Evolutionary conservation across 257 asterid species (phyloP), one percentile per base, ranked within the genome.

Genomic region (Coffea eugenioides): DNA sequence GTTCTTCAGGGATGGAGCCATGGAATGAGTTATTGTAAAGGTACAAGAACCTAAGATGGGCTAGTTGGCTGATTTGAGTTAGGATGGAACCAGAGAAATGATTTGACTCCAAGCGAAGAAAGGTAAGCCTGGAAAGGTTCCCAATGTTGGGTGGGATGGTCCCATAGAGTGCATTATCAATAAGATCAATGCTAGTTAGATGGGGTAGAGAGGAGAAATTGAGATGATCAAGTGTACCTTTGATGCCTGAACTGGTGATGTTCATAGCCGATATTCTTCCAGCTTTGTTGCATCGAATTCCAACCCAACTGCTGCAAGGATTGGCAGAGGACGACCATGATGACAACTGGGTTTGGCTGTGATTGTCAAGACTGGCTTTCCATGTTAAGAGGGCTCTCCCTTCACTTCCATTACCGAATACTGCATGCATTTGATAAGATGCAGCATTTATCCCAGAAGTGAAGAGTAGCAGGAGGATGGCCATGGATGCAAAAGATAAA

Each of bases 201-300:
- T 78, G 12, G 6, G 75, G 62, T 0, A 80, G 71, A 15, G 73
- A 59, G 25, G 84, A 80, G 69, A 80, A 81, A 54, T 81, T 73
- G n/a, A 84, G 78, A 18, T 59, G 27, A 4, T 64, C n/a, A 52
- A 81, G 83, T 1, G 85, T 74, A 78, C 87, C 85, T 57, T 13
- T 49, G 1, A 81, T 51, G 41, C 79, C 81, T 27, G 39, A 71
- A 41, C 31, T 15, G 1, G 79, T 25, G 57, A 84, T 78, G 66
- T 74, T 78, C 7, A 84, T 71, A 0, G 8, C 27, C 0, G 81
- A 10, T 18, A 81, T 64, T 6, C 80, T 78, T 68, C 71, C 71
- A 4, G 21, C 65, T 8, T 20, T 57, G 65, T 57, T 57, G 5
- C 65, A 57, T 57, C 9, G 14, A 56, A 77, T 71, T 27, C 87